These are phyloP conservation scores for Ploettnerulaceae sp. DNA, from an alignment of 2,329 filamentous ascomycete species.

Conservation along the genomic window DNA sequence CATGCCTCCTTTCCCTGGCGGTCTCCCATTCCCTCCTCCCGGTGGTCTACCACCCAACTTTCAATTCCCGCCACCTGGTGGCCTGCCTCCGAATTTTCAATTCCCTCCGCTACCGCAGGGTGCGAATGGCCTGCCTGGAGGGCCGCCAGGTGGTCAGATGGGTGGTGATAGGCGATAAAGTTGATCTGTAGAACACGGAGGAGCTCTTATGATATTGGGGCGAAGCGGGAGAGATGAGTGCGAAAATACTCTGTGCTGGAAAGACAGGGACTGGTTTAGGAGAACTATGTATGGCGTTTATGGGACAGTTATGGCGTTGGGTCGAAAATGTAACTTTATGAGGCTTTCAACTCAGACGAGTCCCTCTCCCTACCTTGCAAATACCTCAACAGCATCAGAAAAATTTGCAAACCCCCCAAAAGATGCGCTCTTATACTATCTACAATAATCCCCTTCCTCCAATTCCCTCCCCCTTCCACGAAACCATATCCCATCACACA, in stretches of 20 bases:
- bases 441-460: too few relatives aligned
- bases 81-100: constrained; percentile 49
- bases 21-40: constrained; percentile 22
- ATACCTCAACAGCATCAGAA: not conserved
- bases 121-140: constrained; percentile 19
- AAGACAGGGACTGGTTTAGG: not conserved
- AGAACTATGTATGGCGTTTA: constrained; percentile 13
- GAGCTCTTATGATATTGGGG: not conserved
- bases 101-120: constrained; percentile 38
- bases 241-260: not conserved
- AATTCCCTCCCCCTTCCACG: too few relatives aligned
- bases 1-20: constrained; percentile 42
- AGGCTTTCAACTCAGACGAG: not conserved
- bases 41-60: constrained; percentile 29
- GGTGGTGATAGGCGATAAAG: constrained; percentile 18
- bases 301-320: constrained; percentile 13
- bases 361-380: not conserved
- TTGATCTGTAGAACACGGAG: too few relatives aligned
- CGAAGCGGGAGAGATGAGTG: not conserved
- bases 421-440: too few relatives aligned
- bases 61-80: constrained; percentile 40
- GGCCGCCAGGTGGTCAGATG: constrained; percentile 20
- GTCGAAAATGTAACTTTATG: constrained; percentile 8
- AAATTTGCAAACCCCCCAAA: too few relatives aligned
- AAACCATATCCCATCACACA: too few relatives aligned